Base-by-base conservation (phyloP, 192 early-diverging fungal species). In the Linnemannia zychae region DNA sequence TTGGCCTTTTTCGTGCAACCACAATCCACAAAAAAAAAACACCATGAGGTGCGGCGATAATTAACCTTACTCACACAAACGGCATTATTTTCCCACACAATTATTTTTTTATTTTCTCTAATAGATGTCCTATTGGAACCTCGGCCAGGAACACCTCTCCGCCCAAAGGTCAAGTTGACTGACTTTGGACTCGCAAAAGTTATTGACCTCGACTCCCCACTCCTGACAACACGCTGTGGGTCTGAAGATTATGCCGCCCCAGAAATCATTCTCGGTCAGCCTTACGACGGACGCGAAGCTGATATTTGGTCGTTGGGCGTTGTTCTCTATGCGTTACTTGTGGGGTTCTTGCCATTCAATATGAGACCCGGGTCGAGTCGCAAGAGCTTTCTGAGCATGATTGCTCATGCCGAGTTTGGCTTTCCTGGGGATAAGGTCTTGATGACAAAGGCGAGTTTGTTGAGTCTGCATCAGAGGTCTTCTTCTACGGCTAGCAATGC, bases 241-340 rank as follows among this genome's bases (percentile, higher is more conserved):
- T 91, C 90, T 34, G 94, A 94, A 71, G 95, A 96, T 76, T 96
- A 96, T 87, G 92, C 93, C 0, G 92, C 95, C 1, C 95, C 95
- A 0, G 95, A 96, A 73, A 88, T 96, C 63, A 88, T 96, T 50
- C 83, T 89, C 17, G 89, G 88, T 24, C 84, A 89, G 34, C 88
- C 88, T 2, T 95, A 96, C 67, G 95, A 96, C 76, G 94, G 93
- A 13, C 84, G 92, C 18, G 72, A 90, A 53, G 93, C 93, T 3
- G 97, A 98, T 82, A 87, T 96, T 31, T 98, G 97, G 97, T 89
- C 95, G 7, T 76, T 96, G 3, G 97, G 96, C 33, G 92, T 94
- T 22, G 90, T 97, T 7, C 88, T 97, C 22, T 97, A 94, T 79
- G 91, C 94, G 28, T 79, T 97, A 63, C 74, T 97, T 20, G 91